phyloP scores from a whole-genome alignment of 768 basidiomycete species.

The Naematelia encephala region DNA sequence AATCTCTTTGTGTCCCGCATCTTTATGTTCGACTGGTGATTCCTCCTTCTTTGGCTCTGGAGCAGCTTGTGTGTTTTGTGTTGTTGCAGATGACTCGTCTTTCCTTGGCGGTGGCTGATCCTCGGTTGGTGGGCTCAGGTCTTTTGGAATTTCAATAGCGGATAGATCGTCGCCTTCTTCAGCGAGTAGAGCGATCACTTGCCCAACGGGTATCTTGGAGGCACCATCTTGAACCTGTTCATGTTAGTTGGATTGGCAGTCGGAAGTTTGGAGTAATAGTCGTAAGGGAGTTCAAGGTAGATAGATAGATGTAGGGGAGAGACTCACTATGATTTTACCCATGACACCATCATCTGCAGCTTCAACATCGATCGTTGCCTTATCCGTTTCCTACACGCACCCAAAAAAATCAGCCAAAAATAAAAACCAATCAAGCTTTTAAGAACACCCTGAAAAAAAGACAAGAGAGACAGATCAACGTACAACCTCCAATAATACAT shows the following conservation, averaged over 20 bases:
- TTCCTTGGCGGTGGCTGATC: too few species aligned
- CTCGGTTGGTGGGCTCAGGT: constrained; percentile 40
- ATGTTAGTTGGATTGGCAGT: too few species aligned
- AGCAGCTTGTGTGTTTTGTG: too few species aligned
- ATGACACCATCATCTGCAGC: constrained; percentile 51
- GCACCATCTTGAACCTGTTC: constrained; percentile 68
- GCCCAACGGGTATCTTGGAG: constrained; percentile 81
- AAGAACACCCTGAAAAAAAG: too few species aligned
- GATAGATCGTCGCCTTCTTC: constrained; percentile 96
- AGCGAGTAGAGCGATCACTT: constrained; percentile 83
- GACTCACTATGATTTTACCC: constrained; percentile 50
- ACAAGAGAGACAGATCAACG: constrained; percentile 11
- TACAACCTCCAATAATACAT: constrained; percentile 86
- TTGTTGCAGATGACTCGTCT: too few species aligned
- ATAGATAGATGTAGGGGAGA: background rate
- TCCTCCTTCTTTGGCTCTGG: constrained; percentile 8
- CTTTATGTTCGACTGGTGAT: constrained; percentile 1
- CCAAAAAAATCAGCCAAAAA: too few species aligned
- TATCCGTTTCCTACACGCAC: constrained; percentile 47
- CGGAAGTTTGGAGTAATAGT: background rate
- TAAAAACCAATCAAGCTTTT: too few species aligned
- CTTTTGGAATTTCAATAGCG: constrained; percentile 61
- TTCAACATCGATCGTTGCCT: constrained; percentile 53
- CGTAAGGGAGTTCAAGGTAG: too few species aligned
- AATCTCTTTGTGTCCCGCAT: constrained; percentile 42